Percentiles rank a stretch among this genome's conserved stretches.
Evolutionary conservation across 2,329 filamentous ascomycete genomes (phyloP).

Genomic region (Aureobasidium sp.): DNA sequence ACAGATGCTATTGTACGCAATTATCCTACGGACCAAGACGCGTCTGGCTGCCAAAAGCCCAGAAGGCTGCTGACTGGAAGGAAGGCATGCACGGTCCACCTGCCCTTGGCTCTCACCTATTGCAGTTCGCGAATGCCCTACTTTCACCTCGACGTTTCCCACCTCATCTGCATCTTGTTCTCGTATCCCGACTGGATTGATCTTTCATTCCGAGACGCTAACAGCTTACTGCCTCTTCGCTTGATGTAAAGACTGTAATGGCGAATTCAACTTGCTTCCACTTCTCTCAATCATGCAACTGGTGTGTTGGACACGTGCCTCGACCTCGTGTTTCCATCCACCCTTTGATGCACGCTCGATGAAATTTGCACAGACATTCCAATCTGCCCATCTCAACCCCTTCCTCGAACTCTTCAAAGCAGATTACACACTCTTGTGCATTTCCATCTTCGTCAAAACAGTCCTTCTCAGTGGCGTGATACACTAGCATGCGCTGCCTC

Average conservation of each 20-base stretch:
- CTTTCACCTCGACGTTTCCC: neutral
- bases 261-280: neutral
- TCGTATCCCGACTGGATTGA: neutral
- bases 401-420: constrained; percentile 56
- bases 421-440: constrained; percentile 55
- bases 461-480: constrained; percentile 57
- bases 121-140: neutral
- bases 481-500: constrained; percentile 42
- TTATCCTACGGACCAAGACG: neutral
- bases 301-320: constrained; percentile 55
- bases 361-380: constrained; percentile 59
- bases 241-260: neutral
- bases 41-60: neutral
- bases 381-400: constrained; percentile 53
- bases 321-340: constrained; percentile 53
- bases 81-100: constrained; percentile 4
- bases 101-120: neutral
- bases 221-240: neutral
- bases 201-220: neutral
- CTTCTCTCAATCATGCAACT: constrained; percentile 31
- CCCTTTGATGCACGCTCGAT: constrained; percentile 51
- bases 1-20: neutral
- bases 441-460: constrained; percentile 48
- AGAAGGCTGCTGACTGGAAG: constrained; percentile 5
- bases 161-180: neutral